A percentile compares a stretch with the other conserved stretches of the same genome.
Evolutionary conservation across 1,139 yeast species (phyloP).

Genomic region (Zygoascus meyerae): DNA sequence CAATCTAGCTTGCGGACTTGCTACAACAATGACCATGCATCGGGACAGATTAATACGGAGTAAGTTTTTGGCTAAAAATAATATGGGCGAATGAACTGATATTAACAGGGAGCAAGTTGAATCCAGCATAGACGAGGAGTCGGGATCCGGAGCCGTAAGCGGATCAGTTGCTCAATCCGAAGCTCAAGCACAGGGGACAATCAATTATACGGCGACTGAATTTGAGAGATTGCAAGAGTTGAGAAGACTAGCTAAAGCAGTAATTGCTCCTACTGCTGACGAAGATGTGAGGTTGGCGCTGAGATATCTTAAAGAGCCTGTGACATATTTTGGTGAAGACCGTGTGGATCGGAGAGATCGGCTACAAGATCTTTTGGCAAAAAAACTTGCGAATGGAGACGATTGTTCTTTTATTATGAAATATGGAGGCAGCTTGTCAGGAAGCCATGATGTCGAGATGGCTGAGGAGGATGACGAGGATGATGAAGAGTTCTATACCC

Average conservation of each 20-base stretch:
- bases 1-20: too few species aligned
- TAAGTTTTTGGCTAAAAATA: too few species aligned
- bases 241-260: conserved; percentile 22
- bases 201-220: conserved; percentile 15
- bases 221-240: conserved; percentile 24
- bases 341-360: conserved; percentile 56
- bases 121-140: too few species aligned
- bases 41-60: too few species aligned
- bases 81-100: too few species aligned
- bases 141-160: neutral
- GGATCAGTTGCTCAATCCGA: neutral
- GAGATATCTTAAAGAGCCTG: conserved; percentile 51
- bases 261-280: conserved; percentile 57
- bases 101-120: too few species aligned
- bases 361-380: conserved; percentile 39
- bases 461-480: conserved; percentile 47
- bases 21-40: too few species aligned
- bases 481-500: conserved; percentile 80
- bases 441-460: conserved; percentile 33
- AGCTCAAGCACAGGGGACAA: conserved; percentile 5
- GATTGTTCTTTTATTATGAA: conserved; percentile 17
- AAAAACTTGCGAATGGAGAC: conserved; percentile 20
- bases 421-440: conserved; percentile 25
- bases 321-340: conserved; percentile 56
- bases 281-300: conserved; percentile 49